phyloP scores from a whole-genome alignment of 2,329 filamentous ascomycete genomes.

The Tolypocladium ophioglossoides region DNA sequence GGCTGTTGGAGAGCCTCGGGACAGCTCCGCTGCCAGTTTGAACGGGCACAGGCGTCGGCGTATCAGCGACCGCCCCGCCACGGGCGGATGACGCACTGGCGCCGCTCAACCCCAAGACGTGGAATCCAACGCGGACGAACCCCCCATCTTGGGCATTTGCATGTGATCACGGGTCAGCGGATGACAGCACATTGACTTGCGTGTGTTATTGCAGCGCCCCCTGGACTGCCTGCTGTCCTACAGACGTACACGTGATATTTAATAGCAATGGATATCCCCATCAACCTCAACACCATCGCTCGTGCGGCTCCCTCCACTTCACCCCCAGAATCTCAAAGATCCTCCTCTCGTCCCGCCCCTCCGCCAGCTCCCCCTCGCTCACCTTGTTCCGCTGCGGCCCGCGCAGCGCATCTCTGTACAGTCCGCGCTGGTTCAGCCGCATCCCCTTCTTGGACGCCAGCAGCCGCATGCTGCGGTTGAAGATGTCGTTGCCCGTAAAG shows the following conservation, averaged over 20 bases:
- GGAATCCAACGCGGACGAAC: not conserved
- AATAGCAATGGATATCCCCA: too few species aligned
- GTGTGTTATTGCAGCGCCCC: not conserved
- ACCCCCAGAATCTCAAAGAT: slow-evolving; percentile 79
- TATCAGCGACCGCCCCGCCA: not conserved
- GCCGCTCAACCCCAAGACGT: not conserved
- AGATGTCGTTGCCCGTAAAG: slow-evolving; percentile 91
- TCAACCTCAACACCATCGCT: slow-evolving; percentile 56
- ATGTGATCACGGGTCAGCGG: not conserved
- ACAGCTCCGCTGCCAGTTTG: not conserved
- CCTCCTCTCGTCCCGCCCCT: slow-evolving; percentile 62
- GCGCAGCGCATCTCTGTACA: slow-evolving; percentile 62
- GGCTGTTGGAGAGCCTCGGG: not conserved
- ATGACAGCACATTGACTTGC: not conserved
- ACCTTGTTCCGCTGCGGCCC: slow-evolving; percentile 47
- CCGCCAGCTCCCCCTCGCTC: slow-evolving; percentile 59
- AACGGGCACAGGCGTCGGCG: not conserved
- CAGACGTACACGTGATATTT: too few species aligned
- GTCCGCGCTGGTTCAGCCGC: slow-evolving; percentile 72
- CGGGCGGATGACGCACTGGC: not conserved
- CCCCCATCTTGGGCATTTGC: not conserved
- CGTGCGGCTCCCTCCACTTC: slow-evolving; percentile 69
- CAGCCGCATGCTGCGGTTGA: slow-evolving; percentile 77
- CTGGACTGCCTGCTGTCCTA: too few species aligned
- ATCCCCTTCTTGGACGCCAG: slow-evolving; percentile 72